A percentile compares a stretch with the other conserved stretches of the same genome.
These are phyloP conservation scores for Neospora caninum DNA, from an alignment of 169 alveolate genomes.

Conservation along the genomic window DNA sequence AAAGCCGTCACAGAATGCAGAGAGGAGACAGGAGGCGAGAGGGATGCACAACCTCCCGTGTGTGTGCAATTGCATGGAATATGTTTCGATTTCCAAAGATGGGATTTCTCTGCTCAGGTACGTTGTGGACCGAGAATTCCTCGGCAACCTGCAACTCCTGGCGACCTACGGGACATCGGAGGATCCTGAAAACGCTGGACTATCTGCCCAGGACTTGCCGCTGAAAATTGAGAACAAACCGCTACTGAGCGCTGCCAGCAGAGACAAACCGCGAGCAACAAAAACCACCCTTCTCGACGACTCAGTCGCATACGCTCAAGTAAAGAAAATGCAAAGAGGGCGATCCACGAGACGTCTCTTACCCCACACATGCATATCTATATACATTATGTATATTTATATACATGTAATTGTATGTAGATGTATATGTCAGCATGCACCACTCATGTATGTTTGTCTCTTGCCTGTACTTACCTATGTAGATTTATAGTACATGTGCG, in stretches of 20 bases:
- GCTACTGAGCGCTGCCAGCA: background rate
- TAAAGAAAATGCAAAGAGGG: background rate
- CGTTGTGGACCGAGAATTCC: constrained; percentile 17
- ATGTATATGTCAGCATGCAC: too few relatives aligned
- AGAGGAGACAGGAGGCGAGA: too few relatives aligned
- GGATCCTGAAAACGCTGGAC: background rate
- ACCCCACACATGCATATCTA: too few relatives aligned
- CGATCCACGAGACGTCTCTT: background rate
- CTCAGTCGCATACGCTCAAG: constrained; percentile 9
- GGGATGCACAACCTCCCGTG: too few relatives aligned
- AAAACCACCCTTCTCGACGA: constrained; percentile 6
- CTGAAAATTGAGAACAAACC: background rate
- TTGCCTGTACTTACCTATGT: background rate
- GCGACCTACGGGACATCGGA: background rate
- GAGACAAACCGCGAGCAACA: constrained; percentile 19
- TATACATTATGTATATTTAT: background rate
- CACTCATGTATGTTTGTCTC: background rate
- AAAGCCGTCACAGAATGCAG: too few relatives aligned
- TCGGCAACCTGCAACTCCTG: background rate
- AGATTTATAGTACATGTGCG: background rate
- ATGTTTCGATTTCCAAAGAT: too few relatives aligned
- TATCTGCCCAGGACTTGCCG: background rate
- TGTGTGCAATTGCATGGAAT: too few relatives aligned
- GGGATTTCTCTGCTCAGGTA: background rate
- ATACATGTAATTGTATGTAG: background rate